Base-by-base conservation (phyloP, 192 early-diverging fungal genomes). In the Glomus cerebriforme region DNA sequence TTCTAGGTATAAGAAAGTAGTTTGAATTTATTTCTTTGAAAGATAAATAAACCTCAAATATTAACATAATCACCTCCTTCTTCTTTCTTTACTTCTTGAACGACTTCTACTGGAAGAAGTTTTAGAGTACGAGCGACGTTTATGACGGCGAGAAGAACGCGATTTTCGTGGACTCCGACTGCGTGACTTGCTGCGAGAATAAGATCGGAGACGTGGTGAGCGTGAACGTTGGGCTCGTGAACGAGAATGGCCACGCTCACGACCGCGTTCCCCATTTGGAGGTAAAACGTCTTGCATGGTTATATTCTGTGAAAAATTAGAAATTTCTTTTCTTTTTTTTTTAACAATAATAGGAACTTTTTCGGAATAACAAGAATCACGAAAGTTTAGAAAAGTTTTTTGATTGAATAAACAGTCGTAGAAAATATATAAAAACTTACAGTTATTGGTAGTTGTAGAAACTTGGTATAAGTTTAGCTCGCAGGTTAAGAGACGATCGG, bases 61-160 rank as follows among this genome's bases (percentile, higher is more conserved):
- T 27, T 65, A 31, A 29, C 60, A 26, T 24, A 58, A 59, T 15
- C 59, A n/a, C 69, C 27, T 29, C 34, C 35, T 62, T 26, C 65
- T 67, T 59, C 66, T 67, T 3, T 47, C 54, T 59, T 34, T 75
- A 39, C 65, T 65, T 78, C 66, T 54, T 22, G 77, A 78, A 12
- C 45, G 43, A 43, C 77, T 78, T 24, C 66, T 78, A 32, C 77
- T 78, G 3, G 64, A 67, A 54, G 77, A 78, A 37, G 22, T 69
- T 69, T 32, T 68, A 7, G 77, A 78, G 35, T 27, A 34, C 27
- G 77, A 78, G 54, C 77, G 77, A 78, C 77, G 77, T 12, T 45
- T 78, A 67, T 77, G 76, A 35, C 64, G 32, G 1, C 76, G 22
- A 37, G 76, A 54, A 32, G 60, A 19, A 66, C 76, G 76, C 19